phyloP scores from a whole-genome alignment of 2,329 filamentous ascomycete species.

The Beauveria brongniartii region DNA sequence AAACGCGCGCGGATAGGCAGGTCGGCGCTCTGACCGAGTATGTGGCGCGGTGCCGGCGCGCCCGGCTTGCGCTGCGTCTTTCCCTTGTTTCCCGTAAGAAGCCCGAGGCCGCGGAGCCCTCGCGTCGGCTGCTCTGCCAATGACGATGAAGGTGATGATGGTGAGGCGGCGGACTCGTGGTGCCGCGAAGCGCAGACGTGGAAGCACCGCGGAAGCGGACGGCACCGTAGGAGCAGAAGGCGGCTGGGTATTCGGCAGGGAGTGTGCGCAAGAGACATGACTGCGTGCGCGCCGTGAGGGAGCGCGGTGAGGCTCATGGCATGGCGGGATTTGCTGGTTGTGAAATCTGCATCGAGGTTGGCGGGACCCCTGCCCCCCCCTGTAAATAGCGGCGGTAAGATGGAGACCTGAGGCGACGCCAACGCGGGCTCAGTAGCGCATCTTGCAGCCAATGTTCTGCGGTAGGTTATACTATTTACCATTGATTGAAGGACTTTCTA shows the following conservation, averaged over 20 bases:
- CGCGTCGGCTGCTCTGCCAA: background rate
- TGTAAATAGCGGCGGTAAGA: background rate
- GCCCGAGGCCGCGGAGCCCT: background rate
- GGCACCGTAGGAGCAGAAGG: background rate
- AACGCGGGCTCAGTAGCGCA: too few species aligned
- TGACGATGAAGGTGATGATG: background rate
- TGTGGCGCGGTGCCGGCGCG: slow-evolving; percentile 16
- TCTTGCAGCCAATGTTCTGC: too few species aligned
- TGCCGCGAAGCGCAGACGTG: background rate
- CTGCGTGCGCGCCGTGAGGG: background rate
- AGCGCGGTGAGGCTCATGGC: background rate
- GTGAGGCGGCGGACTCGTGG: background rate
- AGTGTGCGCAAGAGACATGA: background rate
- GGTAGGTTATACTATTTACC: too few species aligned
- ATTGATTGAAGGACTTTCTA: too few species aligned
- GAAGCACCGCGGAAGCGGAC: background rate
- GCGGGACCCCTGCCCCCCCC: background rate
- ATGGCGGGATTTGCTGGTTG: background rate
- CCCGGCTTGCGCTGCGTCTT: background rate
- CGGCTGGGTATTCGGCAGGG: background rate
- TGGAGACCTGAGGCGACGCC: too few species aligned
- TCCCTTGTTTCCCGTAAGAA: background rate
- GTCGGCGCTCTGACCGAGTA: slow-evolving; percentile 46
- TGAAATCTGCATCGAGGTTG: background rate
- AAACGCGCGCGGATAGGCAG: slow-evolving; percentile 56